Evolutionary conservation across 2,329 filamentous ascomycete species (phyloP).

Genomic region (Colletotrichum truncatum): DNA sequence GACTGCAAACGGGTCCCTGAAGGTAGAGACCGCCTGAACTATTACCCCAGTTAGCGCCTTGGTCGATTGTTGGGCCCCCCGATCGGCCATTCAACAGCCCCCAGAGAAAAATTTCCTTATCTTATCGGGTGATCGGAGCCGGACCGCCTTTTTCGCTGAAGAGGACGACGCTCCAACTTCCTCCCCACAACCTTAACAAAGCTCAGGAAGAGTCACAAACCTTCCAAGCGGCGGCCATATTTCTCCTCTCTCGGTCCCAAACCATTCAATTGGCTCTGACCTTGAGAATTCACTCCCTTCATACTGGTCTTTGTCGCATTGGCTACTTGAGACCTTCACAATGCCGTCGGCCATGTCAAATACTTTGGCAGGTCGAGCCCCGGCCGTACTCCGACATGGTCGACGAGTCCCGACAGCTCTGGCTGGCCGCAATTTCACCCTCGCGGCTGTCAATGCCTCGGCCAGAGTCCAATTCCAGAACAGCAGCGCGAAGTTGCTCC

Average conservation of each 20-base stretch:
- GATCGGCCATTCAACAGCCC: slow-evolving; percentile 27
- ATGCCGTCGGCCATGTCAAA: slow-evolving; percentile 51
- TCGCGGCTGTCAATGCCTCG: slow-evolving; percentile 42
- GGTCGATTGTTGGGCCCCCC: slow-evolving; percentile 22
- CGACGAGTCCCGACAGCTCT: slow-evolving; percentile 57
- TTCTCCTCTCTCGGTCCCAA: slow-evolving; percentile 25
- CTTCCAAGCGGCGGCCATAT: slow-evolving; percentile 25
- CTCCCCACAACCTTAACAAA: slow-evolving; percentile 23
- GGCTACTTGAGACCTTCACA: slow-evolving; percentile 26
- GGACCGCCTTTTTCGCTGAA: slow-evolving; percentile 30
- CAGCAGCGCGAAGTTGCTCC: slow-evolving; percentile 40
- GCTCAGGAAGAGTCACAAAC: slow-evolving; percentile 30
- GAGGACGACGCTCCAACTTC: slow-evolving; percentile 12
- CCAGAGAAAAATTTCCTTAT: slow-evolving; percentile 34
- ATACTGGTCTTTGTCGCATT: slow-evolving; percentile 13
- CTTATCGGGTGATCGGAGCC: slow-evolving; percentile 27
- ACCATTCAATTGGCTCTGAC: slow-evolving; percentile 32
- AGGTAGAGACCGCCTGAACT: slow-evolving; percentile 8
- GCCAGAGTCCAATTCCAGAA: slow-evolving; percentile 44
- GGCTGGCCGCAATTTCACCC: slow-evolving; percentile 54
- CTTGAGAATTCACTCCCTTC: slow-evolving; percentile 18
- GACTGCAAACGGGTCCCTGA: slow-evolving; percentile 7
- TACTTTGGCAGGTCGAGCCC: slow-evolving; percentile 64
- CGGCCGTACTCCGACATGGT: slow-evolving; percentile 65
- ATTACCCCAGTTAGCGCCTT: slow-evolving; percentile 16